phyloP scores from a whole-genome alignment of 768 basidiomycete genomes.

The Mycena venus region DNA sequence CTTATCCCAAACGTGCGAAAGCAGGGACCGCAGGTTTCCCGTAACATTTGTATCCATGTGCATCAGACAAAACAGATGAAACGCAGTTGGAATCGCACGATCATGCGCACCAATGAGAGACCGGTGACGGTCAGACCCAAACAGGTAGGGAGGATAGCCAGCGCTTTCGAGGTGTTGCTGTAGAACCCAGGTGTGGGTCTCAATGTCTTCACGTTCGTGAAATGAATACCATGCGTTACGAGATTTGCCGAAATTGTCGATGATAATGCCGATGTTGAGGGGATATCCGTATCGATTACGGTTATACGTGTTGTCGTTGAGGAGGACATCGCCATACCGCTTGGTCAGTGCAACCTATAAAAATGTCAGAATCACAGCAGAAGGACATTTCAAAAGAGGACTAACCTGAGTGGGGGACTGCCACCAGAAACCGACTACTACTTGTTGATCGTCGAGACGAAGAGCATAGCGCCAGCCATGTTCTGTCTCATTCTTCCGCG shows the following conservation, averaged over 20 bases:
- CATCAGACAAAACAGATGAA: slow-evolving; percentile 46
- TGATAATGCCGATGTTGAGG: slow-evolving; percentile 10
- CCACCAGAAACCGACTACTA: too few relatives aligned
- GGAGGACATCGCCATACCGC: not conserved
- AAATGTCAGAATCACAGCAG: too few relatives aligned
- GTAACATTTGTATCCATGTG: slow-evolving; percentile 47
- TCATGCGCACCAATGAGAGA: slow-evolving; percentile 36
- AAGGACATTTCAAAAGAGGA: too few relatives aligned
- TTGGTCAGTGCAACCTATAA: not conserved
- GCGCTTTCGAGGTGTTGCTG: slow-evolving; percentile 36
- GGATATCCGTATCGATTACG: slow-evolving; percentile 24
- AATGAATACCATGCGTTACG: slow-evolving; percentile 40
- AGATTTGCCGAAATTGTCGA: slow-evolving; percentile 12
- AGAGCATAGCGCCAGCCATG: not conserved
- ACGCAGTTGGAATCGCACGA: slow-evolving; percentile 32
- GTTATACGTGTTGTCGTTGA: slow-evolving; percentile 20
- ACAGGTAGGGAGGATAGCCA: slow-evolving; percentile 31
- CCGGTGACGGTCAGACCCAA: slow-evolving; percentile 38
- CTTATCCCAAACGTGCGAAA: too few relatives aligned
- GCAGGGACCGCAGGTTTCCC: slow-evolving; percentile 34
- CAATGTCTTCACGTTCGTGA: slow-evolving; percentile 38
- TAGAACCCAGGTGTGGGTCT: slow-evolving; percentile 39
- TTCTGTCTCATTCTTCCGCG: not conserved
- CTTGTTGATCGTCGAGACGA: too few relatives aligned
- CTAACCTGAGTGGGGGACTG: too few relatives aligned